Evolutionary conservation across 352 stramenopile species (phyloP).

Genomic region (Pseudoperonospora humuli): DNA sequence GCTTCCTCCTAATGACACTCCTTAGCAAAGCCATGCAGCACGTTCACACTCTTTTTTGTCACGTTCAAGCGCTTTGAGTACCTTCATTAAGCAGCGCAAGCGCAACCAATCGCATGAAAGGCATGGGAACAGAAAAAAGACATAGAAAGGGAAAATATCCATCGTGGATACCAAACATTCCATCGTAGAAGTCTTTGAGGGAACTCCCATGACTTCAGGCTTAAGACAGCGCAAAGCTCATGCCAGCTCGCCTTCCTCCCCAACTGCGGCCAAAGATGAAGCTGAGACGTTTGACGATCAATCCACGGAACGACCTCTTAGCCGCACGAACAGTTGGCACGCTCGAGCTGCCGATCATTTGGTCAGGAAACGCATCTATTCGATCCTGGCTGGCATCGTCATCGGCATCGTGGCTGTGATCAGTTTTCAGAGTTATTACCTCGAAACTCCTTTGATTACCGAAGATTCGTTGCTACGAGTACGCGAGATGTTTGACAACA

Average conservation of each 20-base stretch:
- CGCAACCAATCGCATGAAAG: too few species aligned
- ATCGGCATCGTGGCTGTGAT: conserved; percentile 51
- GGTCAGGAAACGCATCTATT: conserved; percentile 60
- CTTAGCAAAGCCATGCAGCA: too few species aligned
- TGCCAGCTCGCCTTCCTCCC: conserved; percentile 2
- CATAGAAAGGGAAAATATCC: too few species aligned
- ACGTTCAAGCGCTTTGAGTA: too few species aligned
- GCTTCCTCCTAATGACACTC: too few species aligned
- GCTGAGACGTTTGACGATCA: neutral
- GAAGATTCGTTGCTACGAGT: conserved; percentile 42
- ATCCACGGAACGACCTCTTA: conserved; percentile 17
- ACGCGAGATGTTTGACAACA: conserved; percentile 49
- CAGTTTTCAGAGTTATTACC: conserved; percentile 37
- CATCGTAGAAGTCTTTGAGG: too few species aligned
- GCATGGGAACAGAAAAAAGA: too few species aligned
- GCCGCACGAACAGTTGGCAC: conserved; percentile 52
- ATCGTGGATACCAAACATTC: too few species aligned
- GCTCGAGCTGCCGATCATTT: conserved; percentile 42
- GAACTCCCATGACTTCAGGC: too few species aligned
- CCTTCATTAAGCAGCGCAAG: too few species aligned
- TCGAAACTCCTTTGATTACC: conserved; percentile 41
- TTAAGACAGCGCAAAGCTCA: conserved; percentile 28
- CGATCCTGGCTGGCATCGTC: conserved; percentile 45
- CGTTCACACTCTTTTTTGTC: too few species aligned
- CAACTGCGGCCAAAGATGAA: conserved; percentile 3